Evolutionary conservation across 805 yeast species (phyloP).

Genomic region (Metschnikowia noctiluminum): DNA sequence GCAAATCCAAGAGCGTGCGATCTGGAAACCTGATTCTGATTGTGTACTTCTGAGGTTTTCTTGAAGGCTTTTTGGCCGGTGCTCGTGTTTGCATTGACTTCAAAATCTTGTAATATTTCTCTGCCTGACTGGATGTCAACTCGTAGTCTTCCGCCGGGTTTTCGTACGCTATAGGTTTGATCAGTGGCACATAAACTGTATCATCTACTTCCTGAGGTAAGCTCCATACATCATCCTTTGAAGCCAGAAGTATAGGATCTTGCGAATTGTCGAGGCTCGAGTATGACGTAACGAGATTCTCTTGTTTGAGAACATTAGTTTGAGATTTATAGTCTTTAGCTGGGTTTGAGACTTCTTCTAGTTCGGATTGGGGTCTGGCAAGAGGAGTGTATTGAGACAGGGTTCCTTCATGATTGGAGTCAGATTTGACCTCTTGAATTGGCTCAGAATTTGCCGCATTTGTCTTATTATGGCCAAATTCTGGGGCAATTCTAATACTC

Average conservation of each 20-base stretch:
- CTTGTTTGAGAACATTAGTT: no score
- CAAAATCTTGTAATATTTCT: constrained; percentile 33
- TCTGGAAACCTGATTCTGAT: constrained; percentile 41
- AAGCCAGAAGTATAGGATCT: not conserved
- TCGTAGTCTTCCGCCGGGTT: constrained; percentile 43
- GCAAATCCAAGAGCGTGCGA: constrained; percentile 32
- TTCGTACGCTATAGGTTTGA: constrained; percentile 22
- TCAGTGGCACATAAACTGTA: constrained; percentile 14
- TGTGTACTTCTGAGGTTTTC: constrained; percentile 24
- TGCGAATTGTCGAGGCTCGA: not conserved
- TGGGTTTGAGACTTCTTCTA: no score
- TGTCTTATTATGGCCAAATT: no score
- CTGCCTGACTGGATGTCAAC: constrained; percentile 37
- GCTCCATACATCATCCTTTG: not conserved
- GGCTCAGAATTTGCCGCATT: no score
- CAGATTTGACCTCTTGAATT: no score
- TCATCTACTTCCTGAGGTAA: constrained; percentile 11
- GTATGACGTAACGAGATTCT: no score
- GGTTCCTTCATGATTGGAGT: no score
- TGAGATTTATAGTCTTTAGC: no score
- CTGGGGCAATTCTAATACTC: no score
- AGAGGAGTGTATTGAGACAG: no score
- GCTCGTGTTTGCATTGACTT: constrained; percentile 23
- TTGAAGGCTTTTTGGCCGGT: constrained; percentile 12
- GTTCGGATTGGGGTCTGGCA: no score